Evolutionary conservation across 495 filamentous ascomycete genomes (phyloP).

Genomic region (Aspergillus campestris): DNA sequence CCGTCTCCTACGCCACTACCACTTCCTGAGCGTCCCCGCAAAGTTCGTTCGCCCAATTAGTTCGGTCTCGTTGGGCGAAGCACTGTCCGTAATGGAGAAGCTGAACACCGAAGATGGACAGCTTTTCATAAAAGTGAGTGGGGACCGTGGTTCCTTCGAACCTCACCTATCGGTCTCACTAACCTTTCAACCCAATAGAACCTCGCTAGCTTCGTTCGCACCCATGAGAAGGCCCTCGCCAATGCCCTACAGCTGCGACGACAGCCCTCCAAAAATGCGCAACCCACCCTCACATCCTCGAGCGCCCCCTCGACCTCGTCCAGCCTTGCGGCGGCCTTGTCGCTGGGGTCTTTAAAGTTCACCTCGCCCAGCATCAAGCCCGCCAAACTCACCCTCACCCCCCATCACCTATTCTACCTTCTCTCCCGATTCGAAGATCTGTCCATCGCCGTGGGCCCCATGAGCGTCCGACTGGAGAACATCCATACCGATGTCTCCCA

Average conservation of each 20-base stretch:
- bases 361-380: slow-evolving; percentile 77
- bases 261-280: slow-evolving; percentile 57
- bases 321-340: slow-evolving; percentile 71
- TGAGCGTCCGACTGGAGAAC: slow-evolving; percentile 93
- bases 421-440: slow-evolving; percentile 91
- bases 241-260: slow-evolving; percentile 83
- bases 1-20: slow-evolving; percentile 16
- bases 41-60: slow-evolving; percentile 25
- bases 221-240: slow-evolving; percentile 92
- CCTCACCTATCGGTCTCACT: slow-evolving; percentile 1
- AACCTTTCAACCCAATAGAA: slow-evolving; percentile 46
- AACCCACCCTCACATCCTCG: slow-evolving; percentile 42
- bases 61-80: slow-evolving; percentile 18
- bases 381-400: slow-evolving; percentile 86
- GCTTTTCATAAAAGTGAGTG: slow-evolving; percentile 72
- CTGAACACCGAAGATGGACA: slow-evolving; percentile 73
- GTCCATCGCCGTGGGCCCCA: slow-evolving; percentile 80
- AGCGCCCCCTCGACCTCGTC: slow-evolving; percentile 58
- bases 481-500: slow-evolving; percentile 79
- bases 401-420: slow-evolving; percentile 94
- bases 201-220: slow-evolving; percentile 89
- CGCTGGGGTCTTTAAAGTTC: slow-evolving; percentile 75
- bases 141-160: too few species aligned
- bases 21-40: slow-evolving; percentile 32
- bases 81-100: slow-evolving; percentile 39